Percentiles rank a stretch among this genome's conserved stretches.
These are phyloP conservation scores for Cladophialophora chaetospira DNA, from an alignment of 2,329 filamentous ascomycete genomes.

Conservation along the genomic window DNA sequence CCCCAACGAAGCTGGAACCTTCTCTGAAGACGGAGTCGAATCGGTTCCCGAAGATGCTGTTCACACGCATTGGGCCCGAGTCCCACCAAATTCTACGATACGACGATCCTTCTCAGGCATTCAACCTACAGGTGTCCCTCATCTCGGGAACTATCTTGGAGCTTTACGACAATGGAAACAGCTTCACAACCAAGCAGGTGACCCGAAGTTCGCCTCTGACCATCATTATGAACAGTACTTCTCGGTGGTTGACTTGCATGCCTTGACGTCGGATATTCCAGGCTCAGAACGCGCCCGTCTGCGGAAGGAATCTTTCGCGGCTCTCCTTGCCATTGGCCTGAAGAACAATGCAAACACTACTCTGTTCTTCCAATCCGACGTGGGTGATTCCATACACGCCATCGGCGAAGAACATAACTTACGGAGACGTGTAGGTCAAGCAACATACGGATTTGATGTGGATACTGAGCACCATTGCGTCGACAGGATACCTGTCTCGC, in stretches of 20 bases:
- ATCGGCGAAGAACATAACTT: neutral
- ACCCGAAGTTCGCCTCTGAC: constrained; percentile 35
- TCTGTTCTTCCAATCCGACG: constrained; percentile 80
- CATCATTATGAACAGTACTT: constrained; percentile 60
- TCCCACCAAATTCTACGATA: constrained; percentile 44
- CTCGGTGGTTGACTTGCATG: constrained; percentile 91
- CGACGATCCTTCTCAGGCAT: constrained; percentile 81
- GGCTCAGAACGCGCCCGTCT: constrained; percentile 61
- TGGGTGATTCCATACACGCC: constrained; percentile 46
- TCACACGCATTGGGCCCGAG: constrained; percentile 1
- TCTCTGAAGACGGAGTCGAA: neutral
- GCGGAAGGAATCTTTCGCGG: constrained; percentile 75
- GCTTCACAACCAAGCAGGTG: constrained; percentile 70
- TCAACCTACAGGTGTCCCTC: constrained; percentile 90
- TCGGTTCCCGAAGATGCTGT: neutral
- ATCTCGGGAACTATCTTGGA: constrained; percentile 93
- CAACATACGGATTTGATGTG: constrained; percentile 92
- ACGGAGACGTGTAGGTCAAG: constrained; percentile 56
- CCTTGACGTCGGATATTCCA: constrained; percentile 71
- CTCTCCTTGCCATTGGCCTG: constrained; percentile 79
- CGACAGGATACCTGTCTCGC: constrained; percentile 89
- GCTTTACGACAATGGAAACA: constrained; percentile 83
- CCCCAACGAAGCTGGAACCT: neutral
- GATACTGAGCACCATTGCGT: constrained; percentile 89
- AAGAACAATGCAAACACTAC: constrained; percentile 69